Evolutionary conservation across 2,329 filamentous ascomycete genomes (phyloP).

Genomic region (Colletotrichum aenigma): DNA sequence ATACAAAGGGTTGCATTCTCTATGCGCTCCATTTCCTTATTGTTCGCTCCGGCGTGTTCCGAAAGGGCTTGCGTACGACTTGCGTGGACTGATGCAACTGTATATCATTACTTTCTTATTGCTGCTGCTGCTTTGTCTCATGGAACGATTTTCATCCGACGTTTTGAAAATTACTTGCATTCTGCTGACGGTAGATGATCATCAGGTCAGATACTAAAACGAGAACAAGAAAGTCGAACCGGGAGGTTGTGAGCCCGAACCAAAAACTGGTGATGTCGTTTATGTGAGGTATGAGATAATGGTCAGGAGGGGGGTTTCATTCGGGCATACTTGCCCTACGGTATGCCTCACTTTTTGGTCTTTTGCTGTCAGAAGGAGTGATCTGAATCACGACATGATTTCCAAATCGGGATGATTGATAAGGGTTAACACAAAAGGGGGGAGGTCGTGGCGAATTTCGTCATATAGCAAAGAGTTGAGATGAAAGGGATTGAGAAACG

Average conservation of each 20-base stretch:
- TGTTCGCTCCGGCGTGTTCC: neutral
- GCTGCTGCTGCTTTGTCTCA: neutral
- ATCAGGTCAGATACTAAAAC: neutral
- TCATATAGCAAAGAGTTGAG: neutral
- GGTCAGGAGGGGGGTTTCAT: neutral
- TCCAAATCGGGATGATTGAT: neutral
- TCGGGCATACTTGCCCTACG: neutral
- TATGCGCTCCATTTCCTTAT: neutral
- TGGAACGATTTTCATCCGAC: neutral
- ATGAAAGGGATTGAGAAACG: neutral
- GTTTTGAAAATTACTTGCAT: neutral
- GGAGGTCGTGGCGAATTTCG: neutral
- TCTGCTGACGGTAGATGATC: neutral
- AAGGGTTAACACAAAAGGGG: neutral
- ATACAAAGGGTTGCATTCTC: neutral
- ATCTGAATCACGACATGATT: neutral
- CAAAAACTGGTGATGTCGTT: neutral
- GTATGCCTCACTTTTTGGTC: neutral
- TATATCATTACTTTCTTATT: neutral
- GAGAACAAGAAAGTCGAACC: constrained; percentile 15
- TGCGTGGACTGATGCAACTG: neutral
- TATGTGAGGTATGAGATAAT: neutral
- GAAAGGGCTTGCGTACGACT: neutral
- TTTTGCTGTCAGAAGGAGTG: neutral
- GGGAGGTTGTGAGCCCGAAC: neutral